Conservation (phyloP, 2,329 filamentous ascomycete species). For the Huntiella savannae region DNA sequence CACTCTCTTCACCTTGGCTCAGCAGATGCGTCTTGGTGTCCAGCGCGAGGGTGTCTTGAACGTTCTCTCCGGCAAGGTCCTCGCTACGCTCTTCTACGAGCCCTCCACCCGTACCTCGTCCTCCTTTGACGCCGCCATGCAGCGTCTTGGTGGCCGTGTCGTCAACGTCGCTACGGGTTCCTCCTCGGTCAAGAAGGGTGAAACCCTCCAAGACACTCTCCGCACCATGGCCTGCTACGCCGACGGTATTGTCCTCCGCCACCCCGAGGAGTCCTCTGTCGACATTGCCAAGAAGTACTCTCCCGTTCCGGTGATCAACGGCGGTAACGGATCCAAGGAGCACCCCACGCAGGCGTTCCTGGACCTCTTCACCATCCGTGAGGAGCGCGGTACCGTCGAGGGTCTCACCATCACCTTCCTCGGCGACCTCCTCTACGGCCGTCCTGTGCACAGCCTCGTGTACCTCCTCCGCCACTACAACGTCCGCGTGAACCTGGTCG, state of each 20-base stretch:
- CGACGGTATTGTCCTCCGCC: slow-evolving; percentile 88
- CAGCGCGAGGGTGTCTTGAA: slow-evolving; percentile 81
- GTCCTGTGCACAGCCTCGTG: slow-evolving; percentile 85
- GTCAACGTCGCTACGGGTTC: slow-evolving; percentile 64
- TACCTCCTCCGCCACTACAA: slow-evolving; percentile 93
- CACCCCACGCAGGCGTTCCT: slow-evolving; percentile 96
- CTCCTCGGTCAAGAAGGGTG: slow-evolving; percentile 86
- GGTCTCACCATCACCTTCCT: slow-evolving; percentile 91
- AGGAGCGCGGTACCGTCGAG: slow-evolving; percentile 89
- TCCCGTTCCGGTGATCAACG: slow-evolving; percentile 86
- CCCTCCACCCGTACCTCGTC: slow-evolving; percentile 88
- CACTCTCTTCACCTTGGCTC: slow-evolving; percentile 83
- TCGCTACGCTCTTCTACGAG: slow-evolving; percentile 94
- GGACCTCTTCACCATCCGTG: slow-evolving; percentile 94
- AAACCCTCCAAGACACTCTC: slow-evolving; percentile 81
- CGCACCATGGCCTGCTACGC: slow-evolving; percentile 86
- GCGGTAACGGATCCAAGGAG: slow-evolving; percentile 86
- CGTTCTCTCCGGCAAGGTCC: slow-evolving; percentile 65
- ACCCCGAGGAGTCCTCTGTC: slow-evolving; percentile 66
- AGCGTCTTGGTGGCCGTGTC: slow-evolving; percentile 78
- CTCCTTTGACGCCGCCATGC: slow-evolving; percentile 97
- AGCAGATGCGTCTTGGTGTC: slow-evolving; percentile 92
- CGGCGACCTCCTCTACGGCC: slow-evolving; percentile 81
- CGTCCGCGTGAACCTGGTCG: slow-evolving; percentile 79
- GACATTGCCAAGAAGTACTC: slow-evolving; percentile 73